phyloP scores from a whole-genome alignment of 768 basidiomycete genomes.

The Collybia sp. region DNA sequence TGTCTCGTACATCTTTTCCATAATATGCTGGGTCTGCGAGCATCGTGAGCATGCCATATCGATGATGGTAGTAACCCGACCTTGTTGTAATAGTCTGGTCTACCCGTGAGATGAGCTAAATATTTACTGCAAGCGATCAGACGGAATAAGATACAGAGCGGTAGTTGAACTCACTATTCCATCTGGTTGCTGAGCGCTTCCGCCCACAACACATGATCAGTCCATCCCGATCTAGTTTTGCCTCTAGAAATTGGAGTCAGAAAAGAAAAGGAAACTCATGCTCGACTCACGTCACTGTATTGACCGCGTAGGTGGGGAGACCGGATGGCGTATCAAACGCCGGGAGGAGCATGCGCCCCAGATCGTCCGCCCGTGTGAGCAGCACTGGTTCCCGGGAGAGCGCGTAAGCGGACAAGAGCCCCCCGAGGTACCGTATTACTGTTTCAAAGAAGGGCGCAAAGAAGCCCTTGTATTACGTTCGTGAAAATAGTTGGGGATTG shows the following conservation, averaged over 20 bases:
- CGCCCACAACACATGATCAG: conserved; percentile 28
- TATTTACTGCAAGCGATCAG: conserved; percentile 51
- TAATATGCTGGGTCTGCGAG: conserved; percentile 39
- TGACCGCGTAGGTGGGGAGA: conserved; percentile 64
- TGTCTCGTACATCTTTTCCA: conserved; percentile 46
- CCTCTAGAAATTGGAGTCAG: conserved; percentile 23
- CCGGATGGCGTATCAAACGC: conserved; percentile 69
- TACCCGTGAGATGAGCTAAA: conserved; percentile 70
- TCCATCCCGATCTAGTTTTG: conserved; percentile 26
- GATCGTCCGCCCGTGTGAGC: conserved; percentile 65
- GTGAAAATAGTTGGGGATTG: conserved; percentile 3
- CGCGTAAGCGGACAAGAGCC: conserved; percentile 75
- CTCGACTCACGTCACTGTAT: conserved; percentile 47
- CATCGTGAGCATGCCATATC: conserved; percentile 7
- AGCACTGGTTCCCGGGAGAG: conserved; percentile 61
- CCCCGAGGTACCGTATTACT: conserved; percentile 81
- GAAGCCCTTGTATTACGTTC: conserved; percentile 11
- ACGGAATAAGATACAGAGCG: background rate
- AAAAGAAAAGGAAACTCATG: background rate
- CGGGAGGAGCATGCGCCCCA: conserved; percentile 63
- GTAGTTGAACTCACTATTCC: conserved; percentile 40
- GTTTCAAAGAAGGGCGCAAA: conserved; percentile 70
- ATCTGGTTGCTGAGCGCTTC: conserved; percentile 56
- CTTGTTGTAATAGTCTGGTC: conserved; percentile 52
- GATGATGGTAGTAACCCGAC: conserved; percentile 10